A percentile compares a stretch with the other conserved stretches of the same genome.
Conservation (phyloP, 2,329 filamentous ascomycete genomes). For the Alternaria burnsii region DNA sequence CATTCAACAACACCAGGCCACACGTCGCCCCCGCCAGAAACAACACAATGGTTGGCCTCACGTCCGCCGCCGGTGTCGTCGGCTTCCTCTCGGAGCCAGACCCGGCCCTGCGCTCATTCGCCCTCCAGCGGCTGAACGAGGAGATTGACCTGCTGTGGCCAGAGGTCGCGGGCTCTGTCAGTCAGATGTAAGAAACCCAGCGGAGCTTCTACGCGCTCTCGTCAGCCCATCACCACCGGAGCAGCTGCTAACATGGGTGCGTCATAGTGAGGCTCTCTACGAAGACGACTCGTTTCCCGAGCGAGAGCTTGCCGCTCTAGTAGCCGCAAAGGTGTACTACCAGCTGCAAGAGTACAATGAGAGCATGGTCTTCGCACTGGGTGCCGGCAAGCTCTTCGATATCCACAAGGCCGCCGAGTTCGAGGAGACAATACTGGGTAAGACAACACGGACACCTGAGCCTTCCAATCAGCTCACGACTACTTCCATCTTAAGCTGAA, state of each 20-base stretch:
- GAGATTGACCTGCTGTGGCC: slow-evolving; percentile 98
- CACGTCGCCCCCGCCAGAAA: slow-evolving; percentile 18
- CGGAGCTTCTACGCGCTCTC: slow-evolving; percentile 3
- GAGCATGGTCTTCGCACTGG: slow-evolving; percentile 97
- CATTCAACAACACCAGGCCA: slow-evolving; percentile 20
- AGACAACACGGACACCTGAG: slow-evolving; percentile 34
- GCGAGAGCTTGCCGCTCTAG: slow-evolving; percentile 90
- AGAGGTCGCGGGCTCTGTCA: slow-evolving; percentile 90
- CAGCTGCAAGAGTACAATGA: slow-evolving; percentile 99
- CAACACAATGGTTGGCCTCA: slow-evolving; percentile 82
- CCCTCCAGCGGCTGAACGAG: slow-evolving; percentile 92
- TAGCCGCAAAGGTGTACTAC: slow-evolving; percentile 98
- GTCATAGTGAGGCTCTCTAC: slow-evolving; percentile 86
- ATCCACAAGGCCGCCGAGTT: slow-evolving; percentile 92
- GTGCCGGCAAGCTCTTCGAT: slow-evolving; percentile 93
- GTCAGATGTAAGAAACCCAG: slow-evolving; percentile 78
- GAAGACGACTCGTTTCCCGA: slow-evolving; percentile 96
- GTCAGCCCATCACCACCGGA: neutral
- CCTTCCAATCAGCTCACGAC: neutral
- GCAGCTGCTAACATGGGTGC: slow-evolving; percentile 37
- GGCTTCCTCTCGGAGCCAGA: slow-evolving; percentile 96
- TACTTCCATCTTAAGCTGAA: neutral
- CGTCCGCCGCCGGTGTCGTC: slow-evolving; percentile 92
- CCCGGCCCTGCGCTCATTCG: slow-evolving; percentile 91
- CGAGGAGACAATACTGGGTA: slow-evolving; percentile 96